phyloP scores from a whole-genome alignment of 495 filamentous ascomycete genomes.

The Hypomontagnella submonticulosa region DNA sequence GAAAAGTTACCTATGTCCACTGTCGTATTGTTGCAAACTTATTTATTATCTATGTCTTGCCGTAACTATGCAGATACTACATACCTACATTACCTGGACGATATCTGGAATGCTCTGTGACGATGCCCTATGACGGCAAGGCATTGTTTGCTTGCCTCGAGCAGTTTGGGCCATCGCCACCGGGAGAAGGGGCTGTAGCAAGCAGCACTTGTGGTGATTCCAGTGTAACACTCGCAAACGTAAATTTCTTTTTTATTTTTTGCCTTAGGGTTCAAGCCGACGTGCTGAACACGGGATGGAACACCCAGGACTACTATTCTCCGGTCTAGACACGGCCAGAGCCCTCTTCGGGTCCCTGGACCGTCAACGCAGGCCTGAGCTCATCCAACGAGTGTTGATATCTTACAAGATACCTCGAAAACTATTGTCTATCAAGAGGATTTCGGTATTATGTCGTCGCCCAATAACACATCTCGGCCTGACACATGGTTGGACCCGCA shows the following conservation, averaged over 20 bases:
- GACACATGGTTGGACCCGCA: conserved; percentile 16
- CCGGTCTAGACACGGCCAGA: conserved; percentile 14
- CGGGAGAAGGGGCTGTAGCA: conserved; percentile 23
- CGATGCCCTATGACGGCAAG: conserved; percentile 10
- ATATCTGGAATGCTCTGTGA: conserved; percentile 13
- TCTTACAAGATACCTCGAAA: conserved; percentile 20
- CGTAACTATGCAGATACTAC: neutral
- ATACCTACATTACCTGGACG: conserved; percentile 6
- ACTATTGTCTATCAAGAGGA: neutral
- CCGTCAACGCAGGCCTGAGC: conserved; percentile 8
- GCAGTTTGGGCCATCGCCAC: conserved; percentile 27
- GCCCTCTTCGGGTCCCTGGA: conserved; percentile 10
- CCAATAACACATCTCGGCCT: too few species aligned
- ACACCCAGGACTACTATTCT: conserved; percentile 5
- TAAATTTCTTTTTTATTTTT: conserved; percentile 17
- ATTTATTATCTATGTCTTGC: conserved; percentile 6
- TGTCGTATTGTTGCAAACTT: too few species aligned
- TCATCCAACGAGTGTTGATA: conserved; percentile 5
- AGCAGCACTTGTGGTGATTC: conserved; percentile 10
- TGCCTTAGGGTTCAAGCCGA: conserved; percentile 18
- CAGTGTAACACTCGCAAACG: conserved; percentile 30
- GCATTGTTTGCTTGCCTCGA: conserved; percentile 28
- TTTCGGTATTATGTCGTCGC: too few species aligned
- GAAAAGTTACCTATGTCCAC: too few species aligned
- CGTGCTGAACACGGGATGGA: conserved; percentile 4